Conservation (phyloP, 192 early-diverging fungal species). For the Coemansia sp. region DNA sequence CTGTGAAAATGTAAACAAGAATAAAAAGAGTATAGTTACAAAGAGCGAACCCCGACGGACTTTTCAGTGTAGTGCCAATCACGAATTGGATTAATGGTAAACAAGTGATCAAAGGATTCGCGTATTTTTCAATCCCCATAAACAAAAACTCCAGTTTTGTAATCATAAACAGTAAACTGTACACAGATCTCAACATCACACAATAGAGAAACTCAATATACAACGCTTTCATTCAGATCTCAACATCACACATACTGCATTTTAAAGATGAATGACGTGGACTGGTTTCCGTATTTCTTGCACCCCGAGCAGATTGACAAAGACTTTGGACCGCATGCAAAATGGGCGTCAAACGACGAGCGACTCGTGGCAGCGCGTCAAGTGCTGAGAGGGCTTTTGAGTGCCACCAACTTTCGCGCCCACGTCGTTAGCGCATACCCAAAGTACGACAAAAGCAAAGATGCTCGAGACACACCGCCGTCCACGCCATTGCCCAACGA, state of each 20-base stretch:
- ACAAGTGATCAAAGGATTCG: background rate
- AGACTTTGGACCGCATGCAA: slow-evolving; percentile 23
- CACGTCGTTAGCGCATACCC: slow-evolving; percentile 45
- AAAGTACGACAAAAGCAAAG: slow-evolving; percentile 14
- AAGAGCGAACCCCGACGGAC: no score
- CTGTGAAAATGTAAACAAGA: background rate
- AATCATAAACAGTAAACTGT: background rate
- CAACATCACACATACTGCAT: background rate
- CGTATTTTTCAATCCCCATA: background rate
- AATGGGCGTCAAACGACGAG: slow-evolving; percentile 3
- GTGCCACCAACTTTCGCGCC: slow-evolving; percentile 37
- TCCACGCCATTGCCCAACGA: slow-evolving; percentile 21
- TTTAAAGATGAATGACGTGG: slow-evolving; percentile 14
- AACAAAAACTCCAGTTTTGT: background rate
- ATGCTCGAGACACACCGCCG: slow-evolving; percentile 24
- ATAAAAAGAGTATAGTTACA: background rate
- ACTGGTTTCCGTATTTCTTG: slow-evolving; percentile 48
- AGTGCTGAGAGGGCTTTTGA: slow-evolving; percentile 30
- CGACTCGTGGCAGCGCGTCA: slow-evolving; percentile 19
- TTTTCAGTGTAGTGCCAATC: no score
- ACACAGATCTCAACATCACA: background rate
- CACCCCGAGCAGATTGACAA: slow-evolving; percentile 29
- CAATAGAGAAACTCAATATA: background rate
- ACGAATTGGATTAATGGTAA: background rate
- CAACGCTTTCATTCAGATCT: background rate